These are phyloP conservation scores for Bipolaris cookei DNA, from an alignment of 2,329 filamentous ascomycete species.

Conservation along the genomic window DNA sequence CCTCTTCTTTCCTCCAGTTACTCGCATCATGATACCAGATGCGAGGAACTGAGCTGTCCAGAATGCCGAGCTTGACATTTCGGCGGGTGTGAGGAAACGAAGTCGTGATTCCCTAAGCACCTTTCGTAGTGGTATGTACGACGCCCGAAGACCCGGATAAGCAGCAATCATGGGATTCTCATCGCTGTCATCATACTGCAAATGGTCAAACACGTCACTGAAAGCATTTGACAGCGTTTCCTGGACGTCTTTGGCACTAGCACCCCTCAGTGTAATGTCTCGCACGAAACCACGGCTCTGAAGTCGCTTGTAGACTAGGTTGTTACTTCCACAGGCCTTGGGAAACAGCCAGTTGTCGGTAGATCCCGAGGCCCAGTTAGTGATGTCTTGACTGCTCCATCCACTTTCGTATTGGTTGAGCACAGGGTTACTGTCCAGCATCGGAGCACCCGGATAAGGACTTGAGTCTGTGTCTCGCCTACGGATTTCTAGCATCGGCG, in stretches of 20 bases:
- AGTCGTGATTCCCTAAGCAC: conserved; percentile 75
- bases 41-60: conserved; percentile 76
- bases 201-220: conserved; percentile 55
- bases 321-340: conserved; percentile 69
- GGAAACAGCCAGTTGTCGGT: conserved; percentile 68
- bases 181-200: conserved; percentile 38
- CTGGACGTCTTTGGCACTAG: conserved; percentile 72
- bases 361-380: conserved; percentile 55
- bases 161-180: conserved; percentile 34
- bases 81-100: conserved; percentile 71
- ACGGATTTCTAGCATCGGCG: conserved; percentile 13
- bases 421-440: conserved; percentile 21
- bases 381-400: conserved; percentile 57
- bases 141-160: conserved; percentile 65
- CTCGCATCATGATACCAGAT: conserved; percentile 75
- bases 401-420: conserved; percentile 51
- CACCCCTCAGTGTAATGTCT: conserved; percentile 65
- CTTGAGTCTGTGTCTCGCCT: conserved; percentile 36
- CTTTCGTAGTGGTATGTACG: conserved; percentile 79
- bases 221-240: conserved; percentile 69
- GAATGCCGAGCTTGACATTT: conserved; percentile 73
- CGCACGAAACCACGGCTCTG: conserved; percentile 74
- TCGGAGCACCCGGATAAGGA: conserved; percentile 22
- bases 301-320: conserved; percentile 72
- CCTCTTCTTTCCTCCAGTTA: conserved; percentile 64